Conservation (phyloP, 306 rosid genomes). For the Acacia crassicarpa region DNA sequence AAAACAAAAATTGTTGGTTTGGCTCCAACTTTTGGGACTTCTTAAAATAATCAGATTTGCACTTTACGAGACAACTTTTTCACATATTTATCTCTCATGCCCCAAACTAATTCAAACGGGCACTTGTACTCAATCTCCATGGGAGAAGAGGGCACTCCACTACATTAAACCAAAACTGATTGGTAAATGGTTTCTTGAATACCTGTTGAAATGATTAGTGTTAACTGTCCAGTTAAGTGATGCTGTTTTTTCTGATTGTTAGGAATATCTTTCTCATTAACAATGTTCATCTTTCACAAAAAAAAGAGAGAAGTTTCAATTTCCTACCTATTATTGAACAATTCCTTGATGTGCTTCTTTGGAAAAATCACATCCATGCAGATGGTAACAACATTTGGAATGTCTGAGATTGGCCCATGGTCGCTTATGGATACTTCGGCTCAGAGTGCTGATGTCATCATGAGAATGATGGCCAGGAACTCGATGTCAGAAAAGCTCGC, state of each 20-base stretch:
- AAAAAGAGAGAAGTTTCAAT: background rate
- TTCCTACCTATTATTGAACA: background rate
- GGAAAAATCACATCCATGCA: conserved; percentile 43
- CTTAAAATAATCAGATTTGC: too few species aligned
- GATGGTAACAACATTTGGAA: conserved; percentile 96
- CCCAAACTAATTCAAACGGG: too few species aligned
- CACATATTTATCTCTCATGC: too few species aligned
- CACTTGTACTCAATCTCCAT: too few species aligned
- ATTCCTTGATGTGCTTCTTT: conserved; percentile 21
- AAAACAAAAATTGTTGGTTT: background rate
- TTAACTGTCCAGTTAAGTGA: background rate
- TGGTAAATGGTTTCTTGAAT: conserved; percentile 14
- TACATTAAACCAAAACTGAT: background rate
- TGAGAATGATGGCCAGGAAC: conserved; percentile 99
- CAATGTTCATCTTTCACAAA: background rate
- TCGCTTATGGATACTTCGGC: conserved; percentile 82
- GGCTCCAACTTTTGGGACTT: background rate
- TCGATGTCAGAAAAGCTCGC: conserved; percentile 98
- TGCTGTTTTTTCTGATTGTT: background rate
- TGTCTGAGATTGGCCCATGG: conserved; percentile 99
- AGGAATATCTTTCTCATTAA: background rate
- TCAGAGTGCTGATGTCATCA: conserved; percentile 83
- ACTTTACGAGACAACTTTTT: too few species aligned
- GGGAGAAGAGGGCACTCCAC: background rate
- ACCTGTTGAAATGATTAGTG: background rate